A percentile compares a stretch with the other conserved stretches of the same genome.
Conservation (phyloP, 148 eudicot genomes). For the Cornus florida region DNA sequence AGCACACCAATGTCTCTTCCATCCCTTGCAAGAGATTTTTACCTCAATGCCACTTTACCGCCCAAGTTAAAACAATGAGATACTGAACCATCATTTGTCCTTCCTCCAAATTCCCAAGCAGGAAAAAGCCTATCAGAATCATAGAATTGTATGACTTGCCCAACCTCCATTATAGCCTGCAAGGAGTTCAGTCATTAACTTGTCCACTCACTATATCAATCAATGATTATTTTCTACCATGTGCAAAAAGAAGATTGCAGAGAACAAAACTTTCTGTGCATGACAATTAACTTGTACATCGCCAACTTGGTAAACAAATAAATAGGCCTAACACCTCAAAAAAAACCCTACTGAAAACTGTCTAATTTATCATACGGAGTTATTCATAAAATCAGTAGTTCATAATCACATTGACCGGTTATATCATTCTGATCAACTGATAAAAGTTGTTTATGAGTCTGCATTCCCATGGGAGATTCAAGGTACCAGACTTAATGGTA, state of each 20-base stretch:
- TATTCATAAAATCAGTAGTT: not conserved
- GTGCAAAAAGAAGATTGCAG: too few relatives aligned
- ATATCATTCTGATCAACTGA: not conserved
- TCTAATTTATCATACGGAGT: too few relatives aligned
- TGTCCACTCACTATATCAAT: conserved; percentile 8
- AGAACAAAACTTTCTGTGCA: too few relatives aligned
- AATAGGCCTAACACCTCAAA: too few relatives aligned
- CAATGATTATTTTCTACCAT: too few relatives aligned
- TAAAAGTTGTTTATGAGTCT: not conserved
- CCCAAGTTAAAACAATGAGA: conserved; percentile 92
- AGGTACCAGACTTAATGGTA: too few relatives aligned
- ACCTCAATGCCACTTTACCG: conserved; percentile 43
- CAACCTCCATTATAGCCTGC: conserved; percentile 91
- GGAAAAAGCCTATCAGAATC: conserved; percentile 83
- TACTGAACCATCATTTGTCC: conserved; percentile 35
- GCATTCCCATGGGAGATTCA: not conserved
- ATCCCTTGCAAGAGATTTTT: conserved; percentile 5
- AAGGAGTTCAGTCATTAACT: conserved; percentile 11
- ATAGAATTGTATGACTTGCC: conserved; percentile 86
- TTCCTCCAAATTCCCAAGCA: conserved; percentile 95
- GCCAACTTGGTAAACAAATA: not conserved
- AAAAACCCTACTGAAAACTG: not conserved
- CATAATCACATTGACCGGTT: not conserved
- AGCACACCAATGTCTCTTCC: not conserved
- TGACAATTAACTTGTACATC: not conserved